phyloP scores from a whole-genome alignment of 495 filamentous ascomycete species.

The Neurospora intermedia region DNA sequence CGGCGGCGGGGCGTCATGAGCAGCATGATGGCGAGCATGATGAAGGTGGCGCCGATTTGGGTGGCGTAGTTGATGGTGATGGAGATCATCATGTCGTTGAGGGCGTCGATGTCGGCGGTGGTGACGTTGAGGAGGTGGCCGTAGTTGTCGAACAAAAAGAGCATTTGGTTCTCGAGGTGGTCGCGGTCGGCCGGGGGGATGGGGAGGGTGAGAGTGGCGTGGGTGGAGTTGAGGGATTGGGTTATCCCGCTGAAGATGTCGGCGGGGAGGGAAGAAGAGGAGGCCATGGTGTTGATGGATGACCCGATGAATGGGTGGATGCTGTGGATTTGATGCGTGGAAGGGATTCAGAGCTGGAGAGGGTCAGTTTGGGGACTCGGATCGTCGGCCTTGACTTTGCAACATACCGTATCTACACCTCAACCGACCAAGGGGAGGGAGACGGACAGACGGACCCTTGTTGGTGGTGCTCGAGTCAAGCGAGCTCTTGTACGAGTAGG shows the following conservation, averaged over 20 bases:
- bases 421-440: not conserved
- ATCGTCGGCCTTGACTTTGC: not conserved
- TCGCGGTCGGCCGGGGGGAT: not conserved
- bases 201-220: not conserved
- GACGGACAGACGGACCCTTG: not conserved
- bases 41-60: slow-evolving; percentile 63
- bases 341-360: not conserved
- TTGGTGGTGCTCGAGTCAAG: not conserved
- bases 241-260: not conserved
- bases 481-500: not conserved
- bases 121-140: slow-evolving; percentile 31
- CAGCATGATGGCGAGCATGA: slow-evolving; percentile 55
- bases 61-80: slow-evolving; percentile 57
- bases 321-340: not conserved
- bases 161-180: not conserved
- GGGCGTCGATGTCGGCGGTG: slow-evolving; percentile 38
- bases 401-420: not conserved
- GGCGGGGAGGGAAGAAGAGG: not conserved
- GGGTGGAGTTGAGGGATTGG: not conserved
- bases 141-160: not conserved
- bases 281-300: not conserved
- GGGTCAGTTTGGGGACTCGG: not conserved
- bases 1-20: slow-evolving; percentile 20
- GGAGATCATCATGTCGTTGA: slow-evolving; percentile 32
- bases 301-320: not conserved